These are phyloP conservation scores for Calonectria pteridis DNA, from an alignment of 2,329 filamentous ascomycete species.

Conservation along the genomic window DNA sequence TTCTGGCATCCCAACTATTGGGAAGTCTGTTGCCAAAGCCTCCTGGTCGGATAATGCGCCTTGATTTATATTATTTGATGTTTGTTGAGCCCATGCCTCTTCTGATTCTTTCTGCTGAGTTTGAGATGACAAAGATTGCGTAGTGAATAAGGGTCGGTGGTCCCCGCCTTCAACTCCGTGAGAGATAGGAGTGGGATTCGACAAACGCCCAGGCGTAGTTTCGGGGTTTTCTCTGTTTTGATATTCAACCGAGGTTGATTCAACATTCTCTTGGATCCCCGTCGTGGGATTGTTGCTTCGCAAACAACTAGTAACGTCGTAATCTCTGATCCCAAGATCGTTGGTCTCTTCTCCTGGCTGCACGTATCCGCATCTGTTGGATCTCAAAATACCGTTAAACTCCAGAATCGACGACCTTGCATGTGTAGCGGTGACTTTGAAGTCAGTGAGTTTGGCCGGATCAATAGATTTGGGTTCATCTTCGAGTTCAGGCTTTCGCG, in stretches of 20 bases:
- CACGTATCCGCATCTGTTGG: neutral
- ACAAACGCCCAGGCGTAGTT: neutral
- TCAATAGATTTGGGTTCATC: conserved; percentile 22
- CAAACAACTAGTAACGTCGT: neutral
- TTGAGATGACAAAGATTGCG: neutral
- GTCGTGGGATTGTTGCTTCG: neutral
- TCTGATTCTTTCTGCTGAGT: neutral
- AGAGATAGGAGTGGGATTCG: neutral
- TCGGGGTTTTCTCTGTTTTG: neutral
- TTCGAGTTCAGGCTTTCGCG: neutral
- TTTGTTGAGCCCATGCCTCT: neutral
- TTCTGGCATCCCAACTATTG: neutral
- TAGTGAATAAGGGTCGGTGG: neutral
- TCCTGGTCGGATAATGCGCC: neutral
- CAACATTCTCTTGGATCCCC: neutral
- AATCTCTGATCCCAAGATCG: conserved; percentile 8
- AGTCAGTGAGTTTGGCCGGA: neutral
- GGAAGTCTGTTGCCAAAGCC: neutral
- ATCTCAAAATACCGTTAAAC: conserved; percentile 23
- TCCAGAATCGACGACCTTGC: conserved; percentile 24
- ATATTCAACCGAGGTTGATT: neutral
- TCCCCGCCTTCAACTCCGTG: neutral
- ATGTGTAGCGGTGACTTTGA: neutral
- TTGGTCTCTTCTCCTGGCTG: conserved; percentile 22
- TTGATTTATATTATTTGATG: neutral